These are phyloP conservation scores for Linnemannia elongata DNA, from an alignment of 192 early-diverging fungal species.

Conservation along the genomic window DNA sequence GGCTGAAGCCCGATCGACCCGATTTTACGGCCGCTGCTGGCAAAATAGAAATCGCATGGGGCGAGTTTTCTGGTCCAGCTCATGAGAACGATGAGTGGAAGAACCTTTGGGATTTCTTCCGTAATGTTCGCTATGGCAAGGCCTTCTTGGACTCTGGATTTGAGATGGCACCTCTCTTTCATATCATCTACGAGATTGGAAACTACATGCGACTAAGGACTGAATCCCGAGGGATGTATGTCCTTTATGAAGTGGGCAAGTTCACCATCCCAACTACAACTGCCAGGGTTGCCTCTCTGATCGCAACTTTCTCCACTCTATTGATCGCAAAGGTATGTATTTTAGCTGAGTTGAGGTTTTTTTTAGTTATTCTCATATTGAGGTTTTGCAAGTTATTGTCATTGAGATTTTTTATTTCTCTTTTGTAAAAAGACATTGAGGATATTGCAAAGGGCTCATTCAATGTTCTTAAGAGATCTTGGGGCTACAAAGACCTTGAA, in stretches of 20 bases:
- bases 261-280: conserved; percentile 34
- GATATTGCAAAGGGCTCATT: conserved; percentile 25
- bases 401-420: conserved; percentile 14
- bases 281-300: conserved; percentile 17
- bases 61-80: conserved; percentile 29
- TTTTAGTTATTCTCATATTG: too few species aligned
- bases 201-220: conserved; percentile 18
- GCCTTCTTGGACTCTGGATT: conserved; percentile 31
- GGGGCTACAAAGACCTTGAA: conserved; percentile 27
- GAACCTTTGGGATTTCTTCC: conserved; percentile 25
- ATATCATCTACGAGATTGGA: conserved; percentile 21
- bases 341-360: conserved; percentile 19
- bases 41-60: conserved; percentile 32
- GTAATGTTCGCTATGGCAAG: conserved; percentile 23
- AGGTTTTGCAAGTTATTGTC: conserved; percentile 1
- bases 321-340: conserved; percentile 32
- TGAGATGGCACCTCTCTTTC: conserved; percentile 27
- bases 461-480: conserved; percentile 36
- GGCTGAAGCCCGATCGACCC: conserved; percentile 20
- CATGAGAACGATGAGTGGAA: conserved; percentile 28
- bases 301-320: conserved; percentile 26
- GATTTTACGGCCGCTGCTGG: conserved; percentile 22
- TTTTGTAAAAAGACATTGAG: conserved; percentile 27
- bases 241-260: conserved; percentile 32
- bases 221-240: conserved; percentile 26